Evolutionary conservation across 176 grass and related monocot species (phyloP), one percentile per base, ranked within the genome.

Genomic region (Bonia amplexicaulis): DNA sequence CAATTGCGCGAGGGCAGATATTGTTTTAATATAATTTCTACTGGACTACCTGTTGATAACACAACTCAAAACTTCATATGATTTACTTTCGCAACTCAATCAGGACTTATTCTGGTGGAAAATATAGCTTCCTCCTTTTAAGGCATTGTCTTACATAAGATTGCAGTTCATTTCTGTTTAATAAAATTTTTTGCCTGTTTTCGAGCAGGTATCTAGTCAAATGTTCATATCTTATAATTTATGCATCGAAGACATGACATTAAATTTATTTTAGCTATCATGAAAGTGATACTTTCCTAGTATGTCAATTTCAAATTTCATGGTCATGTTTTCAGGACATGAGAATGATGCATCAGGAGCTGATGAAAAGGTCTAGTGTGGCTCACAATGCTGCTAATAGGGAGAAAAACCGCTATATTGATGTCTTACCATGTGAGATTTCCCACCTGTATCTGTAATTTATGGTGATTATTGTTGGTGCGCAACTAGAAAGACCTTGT

Each of bases 381-480:
- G 93, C 96, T 86, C 84, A 80, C 58, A 67, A 85, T 57, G 58
- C 85, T 88, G 74, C 52, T 57, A 98, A 98, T 76, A 85, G 91
- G 78, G 63, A 7, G 14, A 96, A 94, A 79, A 98, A 98, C 70
- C 87, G 96, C 55, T 98, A 98, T 82, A 76, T 92, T 46, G 88
- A 96, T 88, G 70, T 98, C 53, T 85, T 96, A 70, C 96, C 96
- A 86, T 96, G 93, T 98, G 91, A 88, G 91, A 41, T 45, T 41
- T 61, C 73, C 60, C 54, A 37, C 49, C 48, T 85, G 13, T 47
- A 58, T 81, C 73, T 84, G 20, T 70, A 12, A 6, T 72, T 86
- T 86, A 40, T 53, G 19, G 25, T 79, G 61, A 76, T 62, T 76
- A 60, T 77, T 76, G 44, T 17, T 39, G 1, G 15, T 49, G 27